phyloP scores from a whole-genome alignment of 2,329 filamentous ascomycete genomes.

The Tolypocladium tundrense region DNA sequence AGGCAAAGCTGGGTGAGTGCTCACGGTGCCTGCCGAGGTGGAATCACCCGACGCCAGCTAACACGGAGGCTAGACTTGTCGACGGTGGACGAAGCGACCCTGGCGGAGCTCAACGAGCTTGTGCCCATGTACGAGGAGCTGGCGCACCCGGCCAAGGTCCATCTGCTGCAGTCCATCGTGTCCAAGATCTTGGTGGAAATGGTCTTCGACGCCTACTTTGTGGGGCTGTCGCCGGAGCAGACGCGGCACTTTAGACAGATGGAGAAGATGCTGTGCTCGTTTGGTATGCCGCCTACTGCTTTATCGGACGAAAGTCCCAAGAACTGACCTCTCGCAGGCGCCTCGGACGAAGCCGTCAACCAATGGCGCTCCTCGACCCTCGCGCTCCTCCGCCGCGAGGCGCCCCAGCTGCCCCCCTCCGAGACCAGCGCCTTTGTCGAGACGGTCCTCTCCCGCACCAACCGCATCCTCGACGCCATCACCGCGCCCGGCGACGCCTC shows the following conservation, averaged over 20 bases:
- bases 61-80: constrained; percentile 29
- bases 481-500: constrained; percentile 18
- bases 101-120: constrained; percentile 33
- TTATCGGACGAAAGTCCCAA: background rate
- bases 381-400: constrained; percentile 45
- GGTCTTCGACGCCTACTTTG: constrained; percentile 53
- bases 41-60: background rate
- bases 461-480: constrained; percentile 38
- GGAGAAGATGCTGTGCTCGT: constrained; percentile 33
- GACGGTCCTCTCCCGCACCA: constrained; percentile 33
- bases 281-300: constrained; percentile 22
- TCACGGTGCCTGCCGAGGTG: background rate
- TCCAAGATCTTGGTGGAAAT: constrained; percentile 49
- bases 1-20: constrained; percentile 43
- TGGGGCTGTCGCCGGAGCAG: constrained; percentile 48
- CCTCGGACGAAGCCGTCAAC: constrained; percentile 44
- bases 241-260: constrained; percentile 37
- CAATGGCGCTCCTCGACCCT: constrained; percentile 59
- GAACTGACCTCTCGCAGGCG: constrained; percentile 14
- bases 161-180: constrained; percentile 52
- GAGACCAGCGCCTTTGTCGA: constrained; percentile 34
- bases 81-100: constrained; percentile 27
- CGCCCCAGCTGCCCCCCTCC: constrained; percentile 31
- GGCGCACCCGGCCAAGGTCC: constrained; percentile 43
- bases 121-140: constrained; percentile 50